These are phyloP conservation scores for Lagenidium giganteum DNA, from an alignment of 352 stramenopile genomes.

Conservation along the genomic window DNA sequence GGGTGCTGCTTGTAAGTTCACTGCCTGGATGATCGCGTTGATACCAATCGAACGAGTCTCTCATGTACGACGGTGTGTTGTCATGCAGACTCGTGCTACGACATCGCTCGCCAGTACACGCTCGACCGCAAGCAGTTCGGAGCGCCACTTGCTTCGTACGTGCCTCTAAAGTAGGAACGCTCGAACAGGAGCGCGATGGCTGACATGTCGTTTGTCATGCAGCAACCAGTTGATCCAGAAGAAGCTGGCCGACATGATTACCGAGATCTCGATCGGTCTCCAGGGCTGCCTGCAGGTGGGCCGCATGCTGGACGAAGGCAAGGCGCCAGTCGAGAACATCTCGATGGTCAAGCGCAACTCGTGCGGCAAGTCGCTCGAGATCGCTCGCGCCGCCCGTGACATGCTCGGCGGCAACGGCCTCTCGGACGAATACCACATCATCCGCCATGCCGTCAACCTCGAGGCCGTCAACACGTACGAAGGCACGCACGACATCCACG, in stretches of 20 bases:
- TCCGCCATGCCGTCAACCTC: constrained; percentile 97
- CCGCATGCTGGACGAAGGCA: constrained; percentile 85
- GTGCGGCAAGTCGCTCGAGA: constrained; percentile 94
- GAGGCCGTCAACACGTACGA: constrained; percentile 99
- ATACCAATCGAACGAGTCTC: background rate
- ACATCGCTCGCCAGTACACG: constrained; percentile 93
- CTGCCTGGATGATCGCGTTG: background rate
- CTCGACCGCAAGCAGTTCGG: constrained; percentile 96
- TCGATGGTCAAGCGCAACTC: constrained; percentile 96
- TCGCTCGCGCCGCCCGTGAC: constrained; percentile 89
- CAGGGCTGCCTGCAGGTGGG: constrained; percentile 91
- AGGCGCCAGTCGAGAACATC: constrained; percentile 87
- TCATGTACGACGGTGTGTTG: background rate
- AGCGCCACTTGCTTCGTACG: constrained; percentile 90
- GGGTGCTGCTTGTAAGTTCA: constrained; percentile 84
- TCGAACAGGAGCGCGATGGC: too few species aligned
- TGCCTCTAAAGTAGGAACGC: too few species aligned
- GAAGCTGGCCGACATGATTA: constrained; percentile 97
- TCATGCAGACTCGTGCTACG: constrained; percentile 88
- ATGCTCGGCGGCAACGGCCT: constrained; percentile 99
- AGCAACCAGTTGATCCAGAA: constrained; percentile 98
- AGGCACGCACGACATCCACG: constrained; percentile 98
- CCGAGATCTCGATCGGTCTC: constrained; percentile 93
- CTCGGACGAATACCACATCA: constrained; percentile 98
- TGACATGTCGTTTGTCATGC: too few species aligned